phyloP scores from a whole-genome alignment of 75 land plant species.

The Isoetes taiwanensis region DNA sequence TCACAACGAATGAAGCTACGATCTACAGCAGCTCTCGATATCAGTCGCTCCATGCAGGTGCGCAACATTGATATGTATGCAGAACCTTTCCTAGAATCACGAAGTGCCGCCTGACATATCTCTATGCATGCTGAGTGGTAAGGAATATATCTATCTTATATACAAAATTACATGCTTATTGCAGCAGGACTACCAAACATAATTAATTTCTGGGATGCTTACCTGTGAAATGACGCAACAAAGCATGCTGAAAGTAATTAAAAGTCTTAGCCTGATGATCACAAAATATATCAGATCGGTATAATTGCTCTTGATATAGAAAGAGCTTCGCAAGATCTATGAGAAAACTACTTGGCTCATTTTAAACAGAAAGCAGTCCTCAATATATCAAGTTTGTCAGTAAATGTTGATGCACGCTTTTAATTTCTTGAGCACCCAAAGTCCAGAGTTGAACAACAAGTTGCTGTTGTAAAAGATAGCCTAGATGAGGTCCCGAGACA shows the following conservation, averaged over 20 bases:
- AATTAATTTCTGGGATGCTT: neutral
- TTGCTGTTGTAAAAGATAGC: constrained; percentile 80
- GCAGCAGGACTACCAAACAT: neutral
- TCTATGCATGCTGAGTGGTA: constrained; percentile 80
- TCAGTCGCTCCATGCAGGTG: constrained; percentile 60
- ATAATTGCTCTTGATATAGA: no score
- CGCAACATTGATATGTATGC: constrained; percentile 55
- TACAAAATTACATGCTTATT: neutral
- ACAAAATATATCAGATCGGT: neutral
- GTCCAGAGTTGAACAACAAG: constrained; percentile 71
- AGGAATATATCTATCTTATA: constrained; percentile 87
- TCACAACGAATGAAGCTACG: constrained; percentile 70
- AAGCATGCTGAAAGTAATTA: constrained; percentile 54
- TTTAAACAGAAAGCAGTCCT: constrained; percentile 66
- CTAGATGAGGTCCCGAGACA: constrained; percentile 78
- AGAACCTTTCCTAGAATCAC: constrained; percentile 58
- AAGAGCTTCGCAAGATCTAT: neutral
- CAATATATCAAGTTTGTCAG: constrained; percentile 64
- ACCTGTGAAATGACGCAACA: constrained; percentile 90
- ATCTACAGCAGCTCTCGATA: constrained; percentile 27
- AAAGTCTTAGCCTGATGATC: constrained; percentile 64
- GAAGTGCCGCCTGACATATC: constrained; percentile 39
- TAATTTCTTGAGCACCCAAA: constrained; percentile 83
- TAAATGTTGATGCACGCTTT: constrained; percentile 80
- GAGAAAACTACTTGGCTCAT: constrained; percentile 86